Percentiles rank a stretch among this genome's conserved stretches.
These are phyloP conservation scores for Nakazawaea laoshanensis DNA, from an alignment of 805 yeast genomes.

Conservation along the genomic window DNA sequence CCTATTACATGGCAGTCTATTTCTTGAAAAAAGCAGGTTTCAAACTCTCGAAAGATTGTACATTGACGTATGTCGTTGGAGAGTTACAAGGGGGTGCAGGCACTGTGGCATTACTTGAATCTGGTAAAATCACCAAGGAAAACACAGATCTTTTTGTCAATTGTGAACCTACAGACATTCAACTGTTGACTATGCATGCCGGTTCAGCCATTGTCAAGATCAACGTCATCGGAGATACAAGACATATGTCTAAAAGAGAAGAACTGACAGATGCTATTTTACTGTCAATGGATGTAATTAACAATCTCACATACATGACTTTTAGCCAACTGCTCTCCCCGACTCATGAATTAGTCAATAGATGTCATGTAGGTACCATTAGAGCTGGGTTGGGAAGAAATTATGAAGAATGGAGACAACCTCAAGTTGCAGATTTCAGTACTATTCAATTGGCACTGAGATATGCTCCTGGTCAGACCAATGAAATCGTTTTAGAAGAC, in stretches of 20 bases:
- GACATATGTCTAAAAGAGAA: slow-evolving; percentile 23
- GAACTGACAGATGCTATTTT: slow-evolving; percentile 23
- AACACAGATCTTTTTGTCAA: slow-evolving; percentile 21
- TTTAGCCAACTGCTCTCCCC: slow-evolving; percentile 17
- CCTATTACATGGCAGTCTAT: slow-evolving; percentile 24
- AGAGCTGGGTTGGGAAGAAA: slow-evolving; percentile 21
- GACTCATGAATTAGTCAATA: slow-evolving; percentile 18
- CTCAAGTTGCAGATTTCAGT: slow-evolving; percentile 23
- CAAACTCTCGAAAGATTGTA: slow-evolving; percentile 19
- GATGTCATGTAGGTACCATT: slow-evolving; percentile 23
- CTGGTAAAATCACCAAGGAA: slow-evolving; percentile 16
- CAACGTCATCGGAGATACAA: slow-evolving; percentile 21
- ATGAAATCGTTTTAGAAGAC: slow-evolving; percentile 17
- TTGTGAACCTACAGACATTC: slow-evolving; percentile 23
- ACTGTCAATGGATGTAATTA: slow-evolving; percentile 21
- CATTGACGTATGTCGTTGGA: slow-evolving; percentile 20
- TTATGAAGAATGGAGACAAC: slow-evolving; percentile 23
- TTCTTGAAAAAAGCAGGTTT: slow-evolving; percentile 20
- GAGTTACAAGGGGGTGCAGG: slow-evolving; percentile 24
- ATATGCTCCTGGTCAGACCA: slow-evolving; percentile 23
- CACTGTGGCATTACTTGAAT: slow-evolving; percentile 19
- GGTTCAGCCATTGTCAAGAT: slow-evolving; percentile 21
- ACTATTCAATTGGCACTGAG: slow-evolving; percentile 24
- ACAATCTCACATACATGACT: slow-evolving; percentile 17
- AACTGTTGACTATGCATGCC: slow-evolving; percentile 22